Conservation (phyloP, 108 stramenopile genomes). For the Nitzschia inconspicua region DNA sequence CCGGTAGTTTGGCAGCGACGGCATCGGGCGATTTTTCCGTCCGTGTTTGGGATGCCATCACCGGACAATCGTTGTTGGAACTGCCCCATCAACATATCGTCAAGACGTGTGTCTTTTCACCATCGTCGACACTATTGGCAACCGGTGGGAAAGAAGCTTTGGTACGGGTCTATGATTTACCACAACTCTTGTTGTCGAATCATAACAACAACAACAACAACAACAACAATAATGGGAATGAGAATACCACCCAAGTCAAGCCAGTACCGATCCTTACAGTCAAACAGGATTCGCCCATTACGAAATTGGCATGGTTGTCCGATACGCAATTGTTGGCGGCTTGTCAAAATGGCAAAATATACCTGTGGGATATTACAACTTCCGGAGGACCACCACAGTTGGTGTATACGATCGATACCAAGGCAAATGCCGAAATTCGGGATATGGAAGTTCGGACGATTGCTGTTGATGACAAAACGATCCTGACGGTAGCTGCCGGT, state of each 20-base stretch:
- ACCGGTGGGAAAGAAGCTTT: slow-evolving; percentile 95
- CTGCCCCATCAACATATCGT: slow-evolving; percentile 96
- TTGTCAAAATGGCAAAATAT: slow-evolving; percentile 64
- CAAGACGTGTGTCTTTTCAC: slow-evolving; percentile 91
- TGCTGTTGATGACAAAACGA: slow-evolving; percentile 24
- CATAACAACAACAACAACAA: neutral
- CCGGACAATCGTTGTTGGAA: slow-evolving; percentile 60
- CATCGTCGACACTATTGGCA: slow-evolving; percentile 69
- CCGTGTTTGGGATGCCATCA: slow-evolving; percentile 90
- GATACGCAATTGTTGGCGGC: slow-evolving; percentile 50
- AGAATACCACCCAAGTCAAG: neutral
- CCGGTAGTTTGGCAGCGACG: slow-evolving; percentile 82
- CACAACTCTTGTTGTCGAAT: neutral
- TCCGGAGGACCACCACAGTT: slow-evolving; percentile 17
- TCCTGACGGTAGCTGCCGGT: slow-evolving; percentile 87
- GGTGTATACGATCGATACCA: slow-evolving; percentile 36
- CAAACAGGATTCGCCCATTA: slow-evolving; percentile 44
- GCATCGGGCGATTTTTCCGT: slow-evolving; percentile 88
- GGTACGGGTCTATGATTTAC: slow-evolving; percentile 82
- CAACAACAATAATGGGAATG: slow-evolving; percentile 11
- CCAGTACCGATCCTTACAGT: slow-evolving; percentile 6
- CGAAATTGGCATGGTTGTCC: slow-evolving; percentile 67
- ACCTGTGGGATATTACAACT: slow-evolving; percentile 57
- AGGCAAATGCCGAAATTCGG: slow-evolving; percentile 63
- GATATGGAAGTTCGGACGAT: slow-evolving; percentile 84